Evolutionary conservation across 2,329 filamentous ascomycete species (phyloP).

Genomic region (Sphaerulina vaccinii): DNA sequence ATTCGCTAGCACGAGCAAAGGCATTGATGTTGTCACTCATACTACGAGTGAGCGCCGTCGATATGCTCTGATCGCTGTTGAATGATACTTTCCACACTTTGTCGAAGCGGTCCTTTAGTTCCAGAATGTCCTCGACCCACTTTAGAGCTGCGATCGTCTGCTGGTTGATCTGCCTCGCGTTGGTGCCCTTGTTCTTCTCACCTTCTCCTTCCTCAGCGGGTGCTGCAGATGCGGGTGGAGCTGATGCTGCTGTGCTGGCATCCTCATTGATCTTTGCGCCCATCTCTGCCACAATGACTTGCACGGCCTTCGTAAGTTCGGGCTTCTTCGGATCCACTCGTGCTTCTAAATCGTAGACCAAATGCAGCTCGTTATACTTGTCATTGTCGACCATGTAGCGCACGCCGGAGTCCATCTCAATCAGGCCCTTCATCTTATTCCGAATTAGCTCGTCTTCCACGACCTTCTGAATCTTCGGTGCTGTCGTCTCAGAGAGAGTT

Average conservation of each 20-base stretch:
- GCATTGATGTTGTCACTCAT: conserved; percentile 92
- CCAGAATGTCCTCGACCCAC: conserved; percentile 90
- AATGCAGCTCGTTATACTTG: conserved; percentile 71
- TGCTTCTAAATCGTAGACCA: conserved; percentile 75
- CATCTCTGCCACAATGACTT: conserved; percentile 73
- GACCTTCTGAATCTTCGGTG: conserved; percentile 70
- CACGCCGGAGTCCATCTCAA: conserved; percentile 83
- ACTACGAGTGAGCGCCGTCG: conserved; percentile 79
- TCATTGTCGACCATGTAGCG: conserved; percentile 91
- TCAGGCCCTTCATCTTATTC: conserved; percentile 74
- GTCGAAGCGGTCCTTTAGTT: conserved; percentile 87
- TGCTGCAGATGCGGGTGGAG: conserved; percentile 49
- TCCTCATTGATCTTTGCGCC: conserved; percentile 79
- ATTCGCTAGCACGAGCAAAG: conserved; percentile 81
- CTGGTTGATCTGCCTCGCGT: conserved; percentile 59
- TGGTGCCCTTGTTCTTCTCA: conserved; percentile 52
- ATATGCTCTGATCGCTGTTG: conserved; percentile 69
- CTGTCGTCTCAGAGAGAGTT: conserved; percentile 71
- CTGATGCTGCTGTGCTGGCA: conserved; percentile 56
- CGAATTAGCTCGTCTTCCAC: conserved; percentile 79
- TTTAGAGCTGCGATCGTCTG: conserved; percentile 84
- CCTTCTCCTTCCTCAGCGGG: conserved; percentile 50
- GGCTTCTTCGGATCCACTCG: conserved; percentile 73
- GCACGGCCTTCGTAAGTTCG: conserved; percentile 68
- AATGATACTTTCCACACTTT: conserved; percentile 73